phyloP scores from a whole-genome alignment of 306 rosid species.

The Gynostemma pentaphyllum region DNA sequence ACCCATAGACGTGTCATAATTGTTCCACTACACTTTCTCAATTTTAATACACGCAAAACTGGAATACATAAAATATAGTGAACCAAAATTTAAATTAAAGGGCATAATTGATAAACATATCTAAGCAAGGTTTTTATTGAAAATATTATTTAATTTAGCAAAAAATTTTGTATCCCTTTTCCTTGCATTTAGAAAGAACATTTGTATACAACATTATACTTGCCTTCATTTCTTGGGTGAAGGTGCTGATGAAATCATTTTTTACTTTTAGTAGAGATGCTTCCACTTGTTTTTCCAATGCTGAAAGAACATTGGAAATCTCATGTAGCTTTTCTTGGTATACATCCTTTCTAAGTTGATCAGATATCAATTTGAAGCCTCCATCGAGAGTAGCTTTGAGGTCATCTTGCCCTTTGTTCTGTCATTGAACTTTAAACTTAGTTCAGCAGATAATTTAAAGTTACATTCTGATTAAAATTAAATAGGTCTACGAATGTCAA shows the following conservation, averaged over 20 bases:
- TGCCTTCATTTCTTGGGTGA: constrained; percentile 68
- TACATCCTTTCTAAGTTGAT: constrained; percentile 32
- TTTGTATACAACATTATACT: constrained; percentile 15
- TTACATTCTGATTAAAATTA: background rate
- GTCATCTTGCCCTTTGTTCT: constrained; percentile 80
- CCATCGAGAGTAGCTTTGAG: constrained; percentile 47
- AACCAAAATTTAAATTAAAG: too few relatives aligned
- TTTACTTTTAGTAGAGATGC: constrained; percentile 41
- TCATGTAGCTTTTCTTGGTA: constrained; percentile 54
- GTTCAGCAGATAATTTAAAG: background rate
- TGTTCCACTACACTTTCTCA: too few relatives aligned
- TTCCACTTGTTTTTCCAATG: constrained; percentile 54
- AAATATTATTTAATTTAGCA: too few relatives aligned
- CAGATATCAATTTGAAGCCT: constrained; percentile 58
- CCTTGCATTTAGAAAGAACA: too few relatives aligned
- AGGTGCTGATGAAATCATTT: constrained; percentile 31
- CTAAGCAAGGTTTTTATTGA: too few relatives aligned
- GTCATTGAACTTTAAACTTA: constrained; percentile 15
- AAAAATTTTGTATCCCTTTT: too few relatives aligned
- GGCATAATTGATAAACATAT: too few relatives aligned
- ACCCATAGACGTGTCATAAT: too few relatives aligned
- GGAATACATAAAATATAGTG: too few relatives aligned
- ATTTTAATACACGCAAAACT: too few relatives aligned
- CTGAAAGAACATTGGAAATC: constrained; percentile 43
- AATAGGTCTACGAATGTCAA: constrained; percentile 12